These are phyloP conservation scores for Piper longum DNA, from an alignment of 164 flowering plant species.

Conservation along the genomic window DNA sequence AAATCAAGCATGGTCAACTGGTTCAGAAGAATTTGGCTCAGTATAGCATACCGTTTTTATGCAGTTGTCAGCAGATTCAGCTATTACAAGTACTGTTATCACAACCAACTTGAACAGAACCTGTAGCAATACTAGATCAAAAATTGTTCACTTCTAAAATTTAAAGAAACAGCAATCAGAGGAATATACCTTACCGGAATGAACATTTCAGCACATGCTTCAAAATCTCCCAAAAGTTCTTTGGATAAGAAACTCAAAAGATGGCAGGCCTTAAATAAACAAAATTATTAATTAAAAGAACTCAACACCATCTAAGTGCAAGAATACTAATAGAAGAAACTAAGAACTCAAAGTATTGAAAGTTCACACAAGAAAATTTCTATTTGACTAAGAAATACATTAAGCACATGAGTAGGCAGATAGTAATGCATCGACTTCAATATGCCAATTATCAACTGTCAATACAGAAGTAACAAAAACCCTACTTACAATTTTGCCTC, in stretches of 20 bases:
- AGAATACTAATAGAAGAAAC: no score
- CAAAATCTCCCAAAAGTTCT: conserved; percentile 97
- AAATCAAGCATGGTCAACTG: background rate
- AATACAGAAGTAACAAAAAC: no score
- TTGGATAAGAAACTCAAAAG: conserved; percentile 76
- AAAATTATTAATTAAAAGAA: no score
- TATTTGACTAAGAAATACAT: no score
- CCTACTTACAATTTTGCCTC: no score
- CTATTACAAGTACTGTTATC: conserved; percentile 96
- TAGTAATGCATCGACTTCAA: background rate
- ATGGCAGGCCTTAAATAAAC: conserved; percentile 72
- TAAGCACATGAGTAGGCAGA: no score
- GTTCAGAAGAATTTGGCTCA: background rate
- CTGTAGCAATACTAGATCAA: conserved; percentile 22
- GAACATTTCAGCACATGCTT: conserved; percentile 89
- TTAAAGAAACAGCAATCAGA: background rate
- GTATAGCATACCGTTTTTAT: conserved; percentile 67
- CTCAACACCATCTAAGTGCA: no score
- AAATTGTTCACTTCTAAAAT: background rate
- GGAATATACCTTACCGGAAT: conserved; percentile 63
- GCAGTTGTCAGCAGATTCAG: conserved; percentile 98
- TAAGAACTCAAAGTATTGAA: no score
- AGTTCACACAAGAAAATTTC: no score
- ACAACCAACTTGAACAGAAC: conserved; percentile 98
- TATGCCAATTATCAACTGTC: no score